Percentiles rank a stretch among this genome's conserved stretches.
Evolutionary conservation across 2,329 filamentous ascomycete genomes (phyloP).

Genomic region (Xylariaceae sp.): DNA sequence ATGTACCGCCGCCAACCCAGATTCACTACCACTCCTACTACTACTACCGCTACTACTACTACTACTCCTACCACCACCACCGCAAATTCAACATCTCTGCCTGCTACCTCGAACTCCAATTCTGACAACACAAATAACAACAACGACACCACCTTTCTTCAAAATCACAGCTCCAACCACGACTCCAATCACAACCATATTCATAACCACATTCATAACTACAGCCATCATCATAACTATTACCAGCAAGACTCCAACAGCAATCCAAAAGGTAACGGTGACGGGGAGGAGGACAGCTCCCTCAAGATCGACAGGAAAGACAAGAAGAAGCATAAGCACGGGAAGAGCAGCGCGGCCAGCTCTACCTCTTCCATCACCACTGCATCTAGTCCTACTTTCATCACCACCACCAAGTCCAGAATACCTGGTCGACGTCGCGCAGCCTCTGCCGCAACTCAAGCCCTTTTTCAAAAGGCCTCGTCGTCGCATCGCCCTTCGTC

Average conservation of each 20-base stretch:
- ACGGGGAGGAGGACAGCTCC: conserved; percentile 3
- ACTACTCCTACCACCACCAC: neutral
- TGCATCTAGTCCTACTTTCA: neutral
- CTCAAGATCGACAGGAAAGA: conserved; percentile 8
- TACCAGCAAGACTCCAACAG: neutral
- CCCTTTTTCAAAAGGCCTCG: conserved; percentile 19
- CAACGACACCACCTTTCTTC: too few relatives aligned
- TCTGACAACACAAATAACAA: conserved; percentile 7
- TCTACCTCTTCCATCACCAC: neutral
- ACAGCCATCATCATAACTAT: conserved; percentile 6
- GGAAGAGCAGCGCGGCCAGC: conserved; percentile 13
- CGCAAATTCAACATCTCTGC: neutral
- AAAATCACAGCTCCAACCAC: conserved; percentile 14
- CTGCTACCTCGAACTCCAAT: conserved; percentile 1
- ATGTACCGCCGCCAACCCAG: conserved; percentile 2
- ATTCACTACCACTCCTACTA: conserved; percentile 1
- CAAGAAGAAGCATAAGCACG: conserved; percentile 17
- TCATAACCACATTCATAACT: conserved; percentile 3
- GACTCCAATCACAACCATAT: conserved; percentile 11
- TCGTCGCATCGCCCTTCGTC: conserved; percentile 26
- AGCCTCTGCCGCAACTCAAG: conserved; percentile 25
- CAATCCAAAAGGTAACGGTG: neutral
- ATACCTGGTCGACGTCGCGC: conserved; percentile 29
- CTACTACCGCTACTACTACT: conserved; percentile 2
- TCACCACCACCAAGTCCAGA: conserved; percentile 21